Evolutionary conservation across 768 basidiomycete species (phyloP).

Genomic region (Mycena galopus): DNA sequence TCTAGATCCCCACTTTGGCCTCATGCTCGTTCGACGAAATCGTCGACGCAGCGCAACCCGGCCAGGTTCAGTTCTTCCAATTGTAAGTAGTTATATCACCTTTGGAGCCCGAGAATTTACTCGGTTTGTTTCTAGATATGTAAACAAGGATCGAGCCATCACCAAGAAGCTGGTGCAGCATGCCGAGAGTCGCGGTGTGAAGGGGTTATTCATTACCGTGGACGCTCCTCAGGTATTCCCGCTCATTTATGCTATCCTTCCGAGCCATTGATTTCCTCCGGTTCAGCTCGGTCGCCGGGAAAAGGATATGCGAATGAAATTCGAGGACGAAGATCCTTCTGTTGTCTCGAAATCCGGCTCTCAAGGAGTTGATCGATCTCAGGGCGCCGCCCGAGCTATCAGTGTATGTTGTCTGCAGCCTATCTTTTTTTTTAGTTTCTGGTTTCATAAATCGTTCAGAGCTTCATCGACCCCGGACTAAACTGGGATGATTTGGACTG

Average conservation of each 20-base stretch:
- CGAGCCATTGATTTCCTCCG: background rate
- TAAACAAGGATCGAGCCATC: conserved; percentile 90
- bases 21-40: conserved; percentile 98
- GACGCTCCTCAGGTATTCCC: conserved; percentile 85
- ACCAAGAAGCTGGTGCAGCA: conserved; percentile 91
- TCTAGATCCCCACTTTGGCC: conserved; percentile 93
- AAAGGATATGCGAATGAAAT: conserved; percentile 98
- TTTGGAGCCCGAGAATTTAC: background rate
- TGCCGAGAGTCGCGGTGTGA: conserved; percentile 91
- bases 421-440: background rate
- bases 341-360: conserved; percentile 68
- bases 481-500: conserved; percentile 89
- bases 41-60: conserved; percentile 83
- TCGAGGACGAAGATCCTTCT: conserved; percentile 77
- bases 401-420: conserved; percentile 66
- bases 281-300: conserved; percentile 84
- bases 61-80: conserved; percentile 90
- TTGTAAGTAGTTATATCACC: conserved; percentile 67
- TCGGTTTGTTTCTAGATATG: conserved; percentile 66
- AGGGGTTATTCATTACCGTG: conserved; percentile 96
- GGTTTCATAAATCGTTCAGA: conserved; percentile 55
- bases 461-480: conserved; percentile 94
- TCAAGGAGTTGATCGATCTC: conserved; percentile 79
- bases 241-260: background rate
- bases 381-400: conserved; percentile 96